Base-by-base conservation (phyloP, 345 rosid genomes). In the Gossypium rotundifolium region DNA sequence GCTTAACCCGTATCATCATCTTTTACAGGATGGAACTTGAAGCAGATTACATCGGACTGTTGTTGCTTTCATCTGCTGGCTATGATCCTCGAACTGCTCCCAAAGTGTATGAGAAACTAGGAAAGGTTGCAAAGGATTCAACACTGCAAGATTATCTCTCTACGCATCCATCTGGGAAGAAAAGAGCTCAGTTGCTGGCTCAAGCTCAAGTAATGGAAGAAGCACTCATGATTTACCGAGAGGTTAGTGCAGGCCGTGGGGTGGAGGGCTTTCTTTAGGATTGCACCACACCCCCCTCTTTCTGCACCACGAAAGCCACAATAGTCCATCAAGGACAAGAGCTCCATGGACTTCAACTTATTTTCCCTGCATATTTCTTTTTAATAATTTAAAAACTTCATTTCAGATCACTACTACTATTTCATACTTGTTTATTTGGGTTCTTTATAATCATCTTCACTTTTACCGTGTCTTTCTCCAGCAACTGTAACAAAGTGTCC, bases 141-240 rank as follows among this genome's bases (percentile, higher is more conserved):
- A 59, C 75, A 3, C 61, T 90, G 3, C 77, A 78, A 75, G 93
- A 95, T 75, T 93, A 95, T 75, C 86, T 95, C 13, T 90, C 97
- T 3, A 95, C 98, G 20, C 99, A 95, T 83, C 99, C 97, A 16
- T 95, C 99, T 5, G 96, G 97, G 25, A 90, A 84, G 87, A 90
- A 84, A 85, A 88, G 99, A 79, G 86, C 97, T 48, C 76, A 87
- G 64, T 72, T 88, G 78, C 84, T 93, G 70, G 90, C 93, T 65
- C 85, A 85, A 75, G 98, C 99, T 60, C 29, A 88, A 71, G 96
- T 95, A 81, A 95, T 95, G 98, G 92, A 93, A 77, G 99, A 93
- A 83, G 99, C 97, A 49, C 83, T 93, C 18, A 25, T 72, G 66
- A 84, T 95, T 33, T 91, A 93, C 77, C 80, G 97, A 72, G 93